These are phyloP conservation scores for Ascochyta koolunga DNA, from an alignment of 2,329 filamentous ascomycete species.

Conservation along the genomic window DNA sequence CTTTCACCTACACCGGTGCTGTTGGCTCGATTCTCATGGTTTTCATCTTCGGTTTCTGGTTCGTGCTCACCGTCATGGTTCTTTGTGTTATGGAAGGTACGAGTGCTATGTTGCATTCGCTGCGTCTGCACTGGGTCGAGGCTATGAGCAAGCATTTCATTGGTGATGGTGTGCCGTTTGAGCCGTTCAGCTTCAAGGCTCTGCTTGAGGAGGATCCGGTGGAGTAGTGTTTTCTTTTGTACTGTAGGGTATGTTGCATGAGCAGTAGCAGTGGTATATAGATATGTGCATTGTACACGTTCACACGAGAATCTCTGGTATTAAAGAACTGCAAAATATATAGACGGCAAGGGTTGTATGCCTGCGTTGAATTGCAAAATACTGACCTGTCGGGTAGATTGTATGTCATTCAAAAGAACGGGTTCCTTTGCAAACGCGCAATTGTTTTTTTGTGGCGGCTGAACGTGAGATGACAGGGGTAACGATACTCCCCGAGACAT, in stretches of 20 bases:
- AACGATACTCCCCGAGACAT: neutral
- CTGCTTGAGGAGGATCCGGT: slow-evolving; percentile 78
- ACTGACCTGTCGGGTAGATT: no score
- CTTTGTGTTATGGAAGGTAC: slow-evolving; percentile 96
- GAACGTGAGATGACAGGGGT: neutral
- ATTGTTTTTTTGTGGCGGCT: no score
- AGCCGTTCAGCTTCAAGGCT: slow-evolving; percentile 85
- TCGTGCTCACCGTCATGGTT: slow-evolving; percentile 78
- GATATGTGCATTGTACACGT: slow-evolving; percentile 22
- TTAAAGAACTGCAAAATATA: no score
- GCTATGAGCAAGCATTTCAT: slow-evolving; percentile 98
- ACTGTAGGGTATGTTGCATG: slow-evolving; percentile 23
- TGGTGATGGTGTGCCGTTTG: slow-evolving; percentile 83
- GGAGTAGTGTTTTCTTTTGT: slow-evolving; percentile 32
- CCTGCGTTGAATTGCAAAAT: no score
- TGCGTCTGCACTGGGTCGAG: slow-evolving; percentile 94
- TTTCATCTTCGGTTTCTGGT: slow-evolving; percentile 85
- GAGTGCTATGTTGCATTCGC: slow-evolving; percentile 90
- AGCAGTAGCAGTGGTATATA: slow-evolving; percentile 19
- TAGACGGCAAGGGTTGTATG: no score
- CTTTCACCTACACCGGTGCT: slow-evolving; percentile 70
- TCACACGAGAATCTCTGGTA: slow-evolving; percentile 24
- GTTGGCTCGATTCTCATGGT: slow-evolving; percentile 81
- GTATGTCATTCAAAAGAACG: no score
- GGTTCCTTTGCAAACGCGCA: no score